Conservation (phyloP, 371 early-diverging fungal genomes). For the Mucor saturninus region DNA sequence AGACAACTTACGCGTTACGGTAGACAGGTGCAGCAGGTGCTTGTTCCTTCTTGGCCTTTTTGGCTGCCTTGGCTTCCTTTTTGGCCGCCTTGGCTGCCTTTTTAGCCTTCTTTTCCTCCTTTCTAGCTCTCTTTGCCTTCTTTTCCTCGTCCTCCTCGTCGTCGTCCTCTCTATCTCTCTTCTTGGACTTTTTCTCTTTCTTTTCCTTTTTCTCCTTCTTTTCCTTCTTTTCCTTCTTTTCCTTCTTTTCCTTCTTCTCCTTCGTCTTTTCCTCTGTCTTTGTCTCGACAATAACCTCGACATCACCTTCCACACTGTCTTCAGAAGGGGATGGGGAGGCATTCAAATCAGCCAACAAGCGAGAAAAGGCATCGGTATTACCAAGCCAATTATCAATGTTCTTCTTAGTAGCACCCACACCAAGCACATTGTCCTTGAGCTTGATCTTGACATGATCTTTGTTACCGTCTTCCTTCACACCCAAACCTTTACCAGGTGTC, state of each 20-base stretch:
- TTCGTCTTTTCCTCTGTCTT: conserved; percentile 16
- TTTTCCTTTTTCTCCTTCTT: conserved; percentile 39
- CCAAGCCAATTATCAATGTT: conserved; percentile 94
- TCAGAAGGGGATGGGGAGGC: conserved; percentile 39
- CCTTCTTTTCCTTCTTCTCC: conserved; percentile 21
- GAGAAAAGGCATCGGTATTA: conserved; percentile 86
- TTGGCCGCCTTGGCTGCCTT: conserved; percentile 31
- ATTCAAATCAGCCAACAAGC: conserved; percentile 80
- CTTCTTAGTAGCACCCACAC: conserved; percentile 87
- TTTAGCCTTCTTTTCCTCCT: conserved; percentile 44
- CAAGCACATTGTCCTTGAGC: conserved; percentile 81
- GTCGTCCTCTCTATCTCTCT: conserved; percentile 28
- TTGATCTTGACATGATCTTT: conserved; percentile 80
- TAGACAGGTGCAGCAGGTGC: conserved; percentile 34
- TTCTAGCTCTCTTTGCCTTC: conserved; percentile 37
- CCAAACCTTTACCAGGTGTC: conserved; percentile 93
- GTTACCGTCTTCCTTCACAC: conserved; percentile 84
- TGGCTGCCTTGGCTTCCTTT: conserved; percentile 31
- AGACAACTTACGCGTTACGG: conserved; percentile 61
- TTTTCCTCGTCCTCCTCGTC: conserved; percentile 37
- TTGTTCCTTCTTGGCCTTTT: conserved; percentile 29
- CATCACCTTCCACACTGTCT: conserved; percentile 47
- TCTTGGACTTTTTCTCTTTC: conserved; percentile 28
- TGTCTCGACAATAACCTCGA: background rate
- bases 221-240: conserved; percentile 38